A percentile compares a stretch with the other conserved stretches of the same genome.
Conservation (phyloP, 2,329 filamentous ascomycete genomes). For the Mollisia scopiformis region DNA sequence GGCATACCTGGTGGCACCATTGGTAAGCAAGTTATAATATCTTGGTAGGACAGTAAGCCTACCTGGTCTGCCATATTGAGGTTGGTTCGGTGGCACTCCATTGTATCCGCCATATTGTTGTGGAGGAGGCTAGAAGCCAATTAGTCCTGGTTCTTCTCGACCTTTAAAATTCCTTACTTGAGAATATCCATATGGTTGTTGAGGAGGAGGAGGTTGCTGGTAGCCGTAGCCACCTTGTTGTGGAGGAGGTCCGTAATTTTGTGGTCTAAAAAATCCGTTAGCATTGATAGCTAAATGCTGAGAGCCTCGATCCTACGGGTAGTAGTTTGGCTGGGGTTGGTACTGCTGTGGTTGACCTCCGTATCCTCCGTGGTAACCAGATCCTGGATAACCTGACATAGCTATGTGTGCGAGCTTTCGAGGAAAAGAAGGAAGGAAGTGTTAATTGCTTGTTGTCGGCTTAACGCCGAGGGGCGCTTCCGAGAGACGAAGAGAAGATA, state of each 20-base stretch:
- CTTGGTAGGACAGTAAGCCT: slow-evolving; percentile 11
- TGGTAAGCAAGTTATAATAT: slow-evolving; percentile 7
- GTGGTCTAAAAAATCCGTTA: slow-evolving; percentile 30
- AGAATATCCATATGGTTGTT: slow-evolving; percentile 39
- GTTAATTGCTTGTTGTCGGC: slow-evolving; percentile 18
- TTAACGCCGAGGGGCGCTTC: slow-evolving; percentile 23
- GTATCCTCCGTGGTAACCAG: slow-evolving; percentile 53
- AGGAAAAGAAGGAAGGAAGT: slow-evolving; percentile 1
- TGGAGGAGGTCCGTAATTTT: slow-evolving; percentile 35
- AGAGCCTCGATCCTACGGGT: slow-evolving; percentile 47
- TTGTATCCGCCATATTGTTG: slow-evolving; percentile 51
- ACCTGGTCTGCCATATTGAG: slow-evolving; percentile 55
- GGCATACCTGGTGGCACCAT: slow-evolving; percentile 39
- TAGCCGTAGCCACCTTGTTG: slow-evolving; percentile 48
- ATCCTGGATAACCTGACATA: slow-evolving; percentile 69
- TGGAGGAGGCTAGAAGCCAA: slow-evolving; percentile 41
- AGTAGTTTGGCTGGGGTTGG: slow-evolving; percentile 46
- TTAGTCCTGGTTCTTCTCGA: neutral
- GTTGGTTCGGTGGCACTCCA: slow-evolving; percentile 39
- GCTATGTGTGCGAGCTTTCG: slow-evolving; percentile 10
- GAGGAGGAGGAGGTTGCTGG: slow-evolving; percentile 50
- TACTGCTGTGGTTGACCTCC: slow-evolving; percentile 47
- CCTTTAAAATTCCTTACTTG: slow-evolving; percentile 27
- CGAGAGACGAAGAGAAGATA: slow-evolving; percentile 4
- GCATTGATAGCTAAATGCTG: slow-evolving; percentile 33